These are phyloP conservation scores for Cadophora malorum DNA, from an alignment of 2,329 filamentous ascomycete genomes.

Conservation along the genomic window DNA sequence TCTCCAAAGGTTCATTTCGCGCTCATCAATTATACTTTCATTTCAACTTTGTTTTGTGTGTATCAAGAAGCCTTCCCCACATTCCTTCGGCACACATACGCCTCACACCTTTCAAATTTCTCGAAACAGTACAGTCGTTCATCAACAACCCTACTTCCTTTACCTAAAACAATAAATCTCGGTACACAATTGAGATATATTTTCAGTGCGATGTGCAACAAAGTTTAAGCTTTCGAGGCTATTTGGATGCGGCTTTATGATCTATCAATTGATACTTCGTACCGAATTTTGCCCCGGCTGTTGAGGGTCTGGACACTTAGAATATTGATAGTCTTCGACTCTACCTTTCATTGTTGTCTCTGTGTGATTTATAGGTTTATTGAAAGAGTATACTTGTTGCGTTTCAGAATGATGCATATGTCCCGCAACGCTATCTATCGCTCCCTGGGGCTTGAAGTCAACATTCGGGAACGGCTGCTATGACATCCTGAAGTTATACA, in stretches of 20 bases:
- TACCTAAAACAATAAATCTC: slow-evolving; percentile 13
- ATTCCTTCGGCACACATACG: slow-evolving; percentile 5
- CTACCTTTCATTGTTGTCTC: too few species aligned
- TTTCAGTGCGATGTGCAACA: slow-evolving; percentile 25
- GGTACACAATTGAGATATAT: slow-evolving; percentile 22
- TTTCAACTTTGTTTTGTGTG: background rate
- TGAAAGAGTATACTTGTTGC: too few species aligned
- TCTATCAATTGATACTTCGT: background rate
- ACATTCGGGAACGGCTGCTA: too few species aligned
- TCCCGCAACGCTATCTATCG: too few species aligned
- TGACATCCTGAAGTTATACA: too few species aligned
- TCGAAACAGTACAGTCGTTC: background rate
- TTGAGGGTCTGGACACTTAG: too few species aligned
- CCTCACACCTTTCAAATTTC: slow-evolving; percentile 10
- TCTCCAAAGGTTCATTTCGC: background rate
- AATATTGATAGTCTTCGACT: too few species aligned
- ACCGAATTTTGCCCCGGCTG: too few species aligned
- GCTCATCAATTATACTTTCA: background rate
- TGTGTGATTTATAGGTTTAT: too few species aligned
- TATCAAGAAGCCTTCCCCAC: slow-evolving; percentile 9
- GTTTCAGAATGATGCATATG: too few species aligned
- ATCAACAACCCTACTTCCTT: slow-evolving; percentile 18
- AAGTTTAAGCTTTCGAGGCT: background rate
- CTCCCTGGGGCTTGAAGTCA: too few species aligned
- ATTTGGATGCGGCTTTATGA: background rate